Base-by-base conservation (phyloP, 202 grass and related monocot genomes). In the Dendrocalamus latiflorus region DNA sequence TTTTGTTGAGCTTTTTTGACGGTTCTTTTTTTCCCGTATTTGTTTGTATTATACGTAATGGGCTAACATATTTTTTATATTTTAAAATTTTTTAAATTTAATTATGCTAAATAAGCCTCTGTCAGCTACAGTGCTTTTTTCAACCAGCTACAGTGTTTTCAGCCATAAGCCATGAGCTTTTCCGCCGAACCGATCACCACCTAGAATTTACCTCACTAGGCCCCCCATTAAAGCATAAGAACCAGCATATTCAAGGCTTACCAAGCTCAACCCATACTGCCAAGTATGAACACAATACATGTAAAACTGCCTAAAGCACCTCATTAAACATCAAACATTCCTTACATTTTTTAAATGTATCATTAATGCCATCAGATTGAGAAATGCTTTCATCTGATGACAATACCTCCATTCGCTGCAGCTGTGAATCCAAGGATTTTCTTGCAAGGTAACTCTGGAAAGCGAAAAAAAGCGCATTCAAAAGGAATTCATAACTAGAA, bases 211-310 rank as follows among this genome's bases (percentile, higher is more conserved):
- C n/a, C n/a, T n/a, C n/a, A n/a, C n/a, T n/a, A n/a, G n/a, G n/a
- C n/a, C n/a, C n/a, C n/a, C n/a, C n/a, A n/a, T n/a, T n/a, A n/a
- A n/a, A n/a, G n/a, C n/a, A 87, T 86, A 90, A 87, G 96, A 93
- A 85, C 96, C 96, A 81, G 93, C 91, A 65, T 98, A 98, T 66
- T 91, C 96, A 69, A 95, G 86, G 89, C 96, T 95, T 81, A 98
- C 96, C 96, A 68, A 93, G 96, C 68, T 95, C 87, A 83, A 84
- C 93, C 96, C 96, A 98, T 81, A 92, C 96, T 98, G 68, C 59
- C 68, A 89, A 53, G 70, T 16, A 79, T 49, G 21, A 78, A 17
- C 16, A 43, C 0, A 63, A 80, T 37, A 68, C 65, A 82, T 60
- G 51, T 71, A 77, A 37, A 85, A 63, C 6, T 18, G 2, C 64